A percentile compares a stretch with the other conserved stretches of the same genome.
phyloP scores from a whole-genome alignment of 306 rosid species.

The Corylus avellana region DNA sequence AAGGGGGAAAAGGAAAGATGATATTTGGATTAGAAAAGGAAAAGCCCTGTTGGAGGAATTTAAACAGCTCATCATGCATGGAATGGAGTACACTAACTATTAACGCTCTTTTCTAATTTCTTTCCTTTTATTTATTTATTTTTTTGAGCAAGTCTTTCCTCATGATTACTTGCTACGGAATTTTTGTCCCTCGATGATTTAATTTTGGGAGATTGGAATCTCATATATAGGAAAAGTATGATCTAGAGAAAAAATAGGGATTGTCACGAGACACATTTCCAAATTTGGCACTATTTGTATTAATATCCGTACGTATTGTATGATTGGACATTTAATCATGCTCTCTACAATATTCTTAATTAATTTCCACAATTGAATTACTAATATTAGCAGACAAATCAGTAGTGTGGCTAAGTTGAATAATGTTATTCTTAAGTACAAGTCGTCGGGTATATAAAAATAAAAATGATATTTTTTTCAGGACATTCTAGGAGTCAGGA shows the following conservation, averaged over 20 bases:
- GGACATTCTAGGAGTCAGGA: neutral
- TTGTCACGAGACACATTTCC: slow-evolving; percentile 79
- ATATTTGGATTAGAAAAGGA: too few relatives aligned
- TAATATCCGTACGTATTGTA: slow-evolving; percentile 45
- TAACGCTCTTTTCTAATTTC: neutral
- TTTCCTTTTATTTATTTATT: too few relatives aligned
- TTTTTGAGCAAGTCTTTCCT: too few relatives aligned
- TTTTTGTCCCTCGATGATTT: neutral
- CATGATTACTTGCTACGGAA: neutral
- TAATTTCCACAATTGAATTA: slow-evolving; percentile 2
- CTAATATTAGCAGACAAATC: neutral
- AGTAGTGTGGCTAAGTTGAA: neutral
- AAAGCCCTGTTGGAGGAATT: too few relatives aligned
- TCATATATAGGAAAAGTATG: slow-evolving; percentile 20
- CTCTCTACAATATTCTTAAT: slow-evolving; percentile 25
- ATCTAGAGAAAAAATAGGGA: slow-evolving; percentile 22
- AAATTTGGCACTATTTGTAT: slow-evolving; percentile 51
- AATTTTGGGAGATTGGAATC: slow-evolving; percentile 9
- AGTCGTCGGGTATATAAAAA: neutral
- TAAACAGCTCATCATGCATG: neutral
- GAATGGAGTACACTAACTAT: neutral
- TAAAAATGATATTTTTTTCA: neutral
- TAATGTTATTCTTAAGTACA: neutral
- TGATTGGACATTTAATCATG: slow-evolving; percentile 49
- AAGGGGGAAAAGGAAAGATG: too few relatives aligned